Conservation (phyloP, 768 basidiomycete genomes). For the Boletus patriciae region DNA sequence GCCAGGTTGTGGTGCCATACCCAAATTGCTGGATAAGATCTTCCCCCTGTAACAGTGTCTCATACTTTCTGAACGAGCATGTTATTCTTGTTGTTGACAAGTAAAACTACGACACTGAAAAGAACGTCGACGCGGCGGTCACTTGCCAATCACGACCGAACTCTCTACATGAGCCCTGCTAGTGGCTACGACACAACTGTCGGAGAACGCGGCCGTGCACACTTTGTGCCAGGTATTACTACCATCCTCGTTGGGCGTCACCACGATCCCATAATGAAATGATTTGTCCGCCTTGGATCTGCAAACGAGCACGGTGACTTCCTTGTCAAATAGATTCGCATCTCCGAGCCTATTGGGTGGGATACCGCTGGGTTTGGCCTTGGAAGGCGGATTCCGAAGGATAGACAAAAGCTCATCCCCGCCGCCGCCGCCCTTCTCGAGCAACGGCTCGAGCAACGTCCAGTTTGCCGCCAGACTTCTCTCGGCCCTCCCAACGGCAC, state of each 20-base stretch:
- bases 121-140: neutral
- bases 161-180: neutral
- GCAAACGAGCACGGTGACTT: neutral
- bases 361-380: too few species aligned
- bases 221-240: slow-evolving; percentile 11
- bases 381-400: neutral
- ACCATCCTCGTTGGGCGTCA: neutral
- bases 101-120: too few species aligned
- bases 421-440: neutral
- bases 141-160: slow-evolving; percentile 7
- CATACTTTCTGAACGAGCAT: too few species aligned
- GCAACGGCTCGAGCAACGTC: neutral
- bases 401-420: neutral
- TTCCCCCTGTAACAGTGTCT: too few species aligned
- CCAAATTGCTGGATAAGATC: too few species aligned
- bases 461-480: too few species aligned
- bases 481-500: neutral
- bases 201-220: slow-evolving; percentile 9
- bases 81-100: too few species aligned
- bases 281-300: slow-evolving; percentile 4
- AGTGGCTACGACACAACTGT: neutral
- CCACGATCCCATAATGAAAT: slow-evolving; percentile 11
- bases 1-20: too few species aligned
- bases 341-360: neutral
- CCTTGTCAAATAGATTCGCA: neutral